Base-by-base conservation (phyloP, 2,329 filamentous ascomycete genomes). In the Fonsecaea monophora region DNA sequence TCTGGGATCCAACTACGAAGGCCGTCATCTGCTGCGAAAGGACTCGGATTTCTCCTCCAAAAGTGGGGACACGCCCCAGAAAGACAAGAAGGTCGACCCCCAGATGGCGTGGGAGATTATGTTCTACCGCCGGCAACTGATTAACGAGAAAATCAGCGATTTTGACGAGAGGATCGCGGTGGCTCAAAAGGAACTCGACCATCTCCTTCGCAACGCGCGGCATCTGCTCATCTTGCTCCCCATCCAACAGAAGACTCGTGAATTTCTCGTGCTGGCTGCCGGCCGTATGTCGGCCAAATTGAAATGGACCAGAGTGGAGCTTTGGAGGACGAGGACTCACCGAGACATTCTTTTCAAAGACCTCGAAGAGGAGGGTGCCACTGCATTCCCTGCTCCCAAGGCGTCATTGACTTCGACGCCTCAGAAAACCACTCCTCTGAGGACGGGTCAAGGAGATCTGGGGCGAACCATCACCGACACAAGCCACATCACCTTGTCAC, bases 261-360 rank as follows among this genome's bases (percentile, higher is more conserved):
- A 98, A 67, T 87, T 92, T 66, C 86, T 98, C 62, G 85, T 97
- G n/a, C 84, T 90, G 70, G 91, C 92, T 18, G 94, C 95, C 21
- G 92, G 90, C 5, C 88, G 90, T 7, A 89, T 96, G 79, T 89
- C 94, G 64, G 92, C 92, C 3, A 93, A 94, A 76, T 81, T 99
- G 67, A 96, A 95, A 77, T 97, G 94, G 94, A 89, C 90, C n/a
- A 86, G 94, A 68, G 90, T 96, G 76, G 92, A 97, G 71, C 95
- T 97, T 21, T 97, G 94, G 92, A 91, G 89, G 62, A 86, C 94
- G 73, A 94, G 88, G 75, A 97, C 94, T 71, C 94, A 99, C 77
- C 89, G 90, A 50, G 94, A 97, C 73, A 94, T 98, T 67, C 81
- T 99, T 21, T 83, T 88, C 4, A 85, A 93, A 78, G 95, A 99